Evolutionary conservation across 306 rosid genomes (phyloP), one percentile per base, ranked within the genome.

Genomic region (Sesbania bispinosa): DNA sequence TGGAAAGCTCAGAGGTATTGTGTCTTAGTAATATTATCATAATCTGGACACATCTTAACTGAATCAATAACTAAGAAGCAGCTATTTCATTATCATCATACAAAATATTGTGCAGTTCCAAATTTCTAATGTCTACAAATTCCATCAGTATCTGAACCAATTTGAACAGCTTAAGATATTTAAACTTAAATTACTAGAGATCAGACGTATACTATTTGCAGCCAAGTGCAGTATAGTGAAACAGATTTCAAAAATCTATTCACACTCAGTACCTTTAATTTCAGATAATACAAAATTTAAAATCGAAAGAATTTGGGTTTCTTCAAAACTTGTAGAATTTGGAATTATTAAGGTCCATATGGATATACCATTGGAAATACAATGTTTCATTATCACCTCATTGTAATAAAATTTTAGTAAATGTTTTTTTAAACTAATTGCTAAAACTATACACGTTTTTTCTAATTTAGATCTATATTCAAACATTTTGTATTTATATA

Each of bases 91-190:
- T 64, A 39, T 10, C 59, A 39, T 43, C 30, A 61, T 21, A 57
- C 3, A 62, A 41, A 26, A 75, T 9, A 55, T 6, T 4, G 29
- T 32, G 33, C 71, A 62, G 7, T 54, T 42, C 39, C 43, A 39
- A 32, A 50, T 62, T 51, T 39, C 32, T 11, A 74, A 53, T 35
- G 63, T 67, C 29, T 5, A 68, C 19, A 60, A 41, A 61, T 69
- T 10, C 26, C 57, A 62, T 52, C 74, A 75, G 42, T 54, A n/a
- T 57, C 33, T 14, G 20, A 20, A 69, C 53, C 48, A 80, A 43
- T 42, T 23, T 55, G 42, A 46, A 69, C 51, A 45, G 54, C 19
- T 69, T 11, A 45, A 32, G 50, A 23, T 46, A 43, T 58, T 59
- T 6, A 55, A 10, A 43, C 23, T 21, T 5, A 18, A 45, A 33